Evolutionary conservation across 352 stramenopile species (phyloP).

Genomic region (Phytophthora kernoviae): DNA sequence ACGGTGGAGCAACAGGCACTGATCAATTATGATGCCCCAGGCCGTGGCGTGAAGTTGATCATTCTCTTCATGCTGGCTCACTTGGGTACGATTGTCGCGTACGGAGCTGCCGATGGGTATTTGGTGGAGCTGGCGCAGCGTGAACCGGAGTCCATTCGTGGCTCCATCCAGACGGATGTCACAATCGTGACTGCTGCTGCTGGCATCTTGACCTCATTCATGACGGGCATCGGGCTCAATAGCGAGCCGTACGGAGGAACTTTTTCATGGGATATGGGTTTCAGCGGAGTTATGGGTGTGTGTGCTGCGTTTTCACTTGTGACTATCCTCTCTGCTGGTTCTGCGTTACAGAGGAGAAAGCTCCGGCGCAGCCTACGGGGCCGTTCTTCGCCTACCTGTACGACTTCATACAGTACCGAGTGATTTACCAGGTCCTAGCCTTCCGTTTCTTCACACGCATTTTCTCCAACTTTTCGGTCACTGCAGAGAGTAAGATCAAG

Average conservation of each 20-base stretch:
- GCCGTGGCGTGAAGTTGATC: slow-evolving; percentile 40
- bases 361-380: slow-evolving; percentile 6
- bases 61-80: slow-evolving; percentile 55
- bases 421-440: slow-evolving; percentile 39
- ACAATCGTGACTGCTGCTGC: slow-evolving; percentile 27
- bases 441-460: slow-evolving; percentile 44
- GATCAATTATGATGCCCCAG: slow-evolving; percentile 38
- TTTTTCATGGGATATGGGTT: slow-evolving; percentile 47
- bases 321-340: slow-evolving; percentile 40
- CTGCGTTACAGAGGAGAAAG: slow-evolving; percentile 42
- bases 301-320: slow-evolving; percentile 32
- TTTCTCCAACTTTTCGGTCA: slow-evolving; percentile 38
- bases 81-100: slow-evolving; percentile 47
- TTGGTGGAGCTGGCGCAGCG: slow-evolving; percentile 56
- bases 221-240: slow-evolving; percentile 54
- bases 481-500: slow-evolving; percentile 31
- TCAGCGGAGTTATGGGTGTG: slow-evolving; percentile 43
- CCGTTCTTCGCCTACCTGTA: slow-evolving; percentile 33
- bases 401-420: slow-evolving; percentile 41
- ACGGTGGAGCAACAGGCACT: slow-evolving; percentile 32
- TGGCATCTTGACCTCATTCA: slow-evolving; percentile 37
- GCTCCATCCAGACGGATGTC: slow-evolving; percentile 43
- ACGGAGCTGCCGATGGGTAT: slow-evolving; percentile 43
- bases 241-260: slow-evolving; percentile 42
- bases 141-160: slow-evolving; percentile 43